Conservation (phyloP, 305 asterid species). For the Nicotiana rustica region DNA sequence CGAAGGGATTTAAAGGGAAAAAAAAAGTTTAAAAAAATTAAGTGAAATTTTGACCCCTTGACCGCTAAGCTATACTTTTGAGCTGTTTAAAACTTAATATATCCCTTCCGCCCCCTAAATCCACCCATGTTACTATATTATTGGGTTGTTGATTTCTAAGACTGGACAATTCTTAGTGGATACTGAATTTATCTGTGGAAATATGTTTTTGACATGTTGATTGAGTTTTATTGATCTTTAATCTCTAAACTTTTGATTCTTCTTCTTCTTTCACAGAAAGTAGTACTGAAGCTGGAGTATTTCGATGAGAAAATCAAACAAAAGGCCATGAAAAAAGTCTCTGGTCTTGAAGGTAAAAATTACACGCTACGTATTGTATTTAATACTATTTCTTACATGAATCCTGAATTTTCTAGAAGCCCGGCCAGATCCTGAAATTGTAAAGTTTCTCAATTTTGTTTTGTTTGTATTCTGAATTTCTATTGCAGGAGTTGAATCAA, state of each 20-base stretch:
- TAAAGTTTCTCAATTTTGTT: neutral
- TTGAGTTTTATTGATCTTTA: neutral
- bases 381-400: neutral
- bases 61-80: too few relatives aligned
- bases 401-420: neutral
- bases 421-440: neutral
- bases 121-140: neutral
- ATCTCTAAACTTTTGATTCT: neutral
- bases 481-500: slow-evolving; percentile 66
- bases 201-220: neutral
- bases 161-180: neutral
- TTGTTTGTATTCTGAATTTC: neutral
- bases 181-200: neutral
- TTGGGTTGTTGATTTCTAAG: neutral
- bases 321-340: slow-evolving; percentile 71
- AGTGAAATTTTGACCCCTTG: too few relatives aligned
- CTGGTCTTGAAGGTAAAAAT: slow-evolving; percentile 67
- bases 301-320: slow-evolving; percentile 71
- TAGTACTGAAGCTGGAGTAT: slow-evolving; percentile 68
- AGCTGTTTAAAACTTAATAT: too few relatives aligned
- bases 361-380: neutral
- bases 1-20: too few relatives aligned
- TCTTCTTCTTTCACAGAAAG: slow-evolving; percentile 54
- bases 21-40: too few relatives aligned
- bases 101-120: too few relatives aligned